Evolutionary conservation across 2,329 filamentous ascomycete genomes (phyloP).

Genomic region (Cladosporium oxysporum): DNA sequence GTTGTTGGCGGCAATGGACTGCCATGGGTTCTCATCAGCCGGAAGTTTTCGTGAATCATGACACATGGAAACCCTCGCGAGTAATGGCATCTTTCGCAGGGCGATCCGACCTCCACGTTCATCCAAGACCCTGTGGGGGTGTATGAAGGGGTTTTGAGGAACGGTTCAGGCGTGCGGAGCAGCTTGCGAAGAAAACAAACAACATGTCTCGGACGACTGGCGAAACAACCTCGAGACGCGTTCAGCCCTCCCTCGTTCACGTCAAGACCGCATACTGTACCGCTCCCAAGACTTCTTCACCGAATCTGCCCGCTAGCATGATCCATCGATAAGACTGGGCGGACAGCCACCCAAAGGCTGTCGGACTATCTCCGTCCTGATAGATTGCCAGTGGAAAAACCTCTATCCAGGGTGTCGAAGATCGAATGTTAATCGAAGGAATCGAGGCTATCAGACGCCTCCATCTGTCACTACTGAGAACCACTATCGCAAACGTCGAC

Average conservation of each 20-base stretch:
- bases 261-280: not conserved
- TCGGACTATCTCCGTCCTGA: not conserved
- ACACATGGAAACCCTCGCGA: not conserved
- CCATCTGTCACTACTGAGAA: not conserved
- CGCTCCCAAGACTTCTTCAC: not conserved
- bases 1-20: not conserved
- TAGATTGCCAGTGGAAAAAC: not conserved
- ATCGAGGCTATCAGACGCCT: not conserved
- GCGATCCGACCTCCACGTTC: slow-evolving; percentile 8
- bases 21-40: not conserved
- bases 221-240: not conserved
- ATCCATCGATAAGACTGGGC: not conserved
- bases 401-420: not conserved
- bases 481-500: not conserved
- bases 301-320: slow-evolving; percentile 8
- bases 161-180: not conserved
- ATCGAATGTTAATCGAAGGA: not conserved
- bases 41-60: not conserved
- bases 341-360: not conserved
- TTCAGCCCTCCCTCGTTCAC: no score
- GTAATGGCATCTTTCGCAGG: not conserved
- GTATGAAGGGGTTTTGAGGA: not conserved
- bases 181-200: not conserved
- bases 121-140: slow-evolving; percentile 1
- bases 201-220: not conserved